phyloP scores from a whole-genome alignment of 768 basidiomycete species.

The Candolleomyces eurysporus region DNA sequence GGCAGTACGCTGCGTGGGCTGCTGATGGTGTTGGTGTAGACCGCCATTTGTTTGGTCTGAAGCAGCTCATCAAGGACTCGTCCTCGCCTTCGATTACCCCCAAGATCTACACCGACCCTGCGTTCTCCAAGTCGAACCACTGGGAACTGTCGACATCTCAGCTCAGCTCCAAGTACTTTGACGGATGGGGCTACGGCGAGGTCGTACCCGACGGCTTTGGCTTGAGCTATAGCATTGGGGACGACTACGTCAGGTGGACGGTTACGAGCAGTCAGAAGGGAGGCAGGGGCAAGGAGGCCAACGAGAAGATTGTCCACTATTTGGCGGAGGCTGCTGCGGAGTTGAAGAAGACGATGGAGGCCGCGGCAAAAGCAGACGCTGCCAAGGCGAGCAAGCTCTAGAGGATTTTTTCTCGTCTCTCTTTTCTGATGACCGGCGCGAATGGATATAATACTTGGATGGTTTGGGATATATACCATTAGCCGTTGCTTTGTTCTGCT shows the following conservation, averaged over 20 bases:
- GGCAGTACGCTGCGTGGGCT: constrained; percentile 87
- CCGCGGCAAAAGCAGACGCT: constrained; percentile 44
- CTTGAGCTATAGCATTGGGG: constrained; percentile 85
- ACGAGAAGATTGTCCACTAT: constrained; percentile 61
- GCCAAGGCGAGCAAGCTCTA: constrained; percentile 18
- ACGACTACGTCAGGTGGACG: constrained; percentile 85
- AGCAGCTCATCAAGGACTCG: constrained; percentile 51
- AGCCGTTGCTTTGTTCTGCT: too few relatives aligned
- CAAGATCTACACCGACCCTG: constrained; percentile 69
- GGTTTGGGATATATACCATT: too few relatives aligned
- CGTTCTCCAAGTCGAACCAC: constrained; percentile 68
- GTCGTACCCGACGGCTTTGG: constrained; percentile 94
- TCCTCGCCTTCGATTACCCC: constrained; percentile 59
- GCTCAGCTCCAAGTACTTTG: constrained; percentile 74
- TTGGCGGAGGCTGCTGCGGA: constrained; percentile 81
- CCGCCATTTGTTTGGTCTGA: constrained; percentile 92
- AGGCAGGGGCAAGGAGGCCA: constrained; percentile 42
- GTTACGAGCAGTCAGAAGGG: constrained; percentile 56
- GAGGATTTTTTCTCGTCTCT: not conserved
- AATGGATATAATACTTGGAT: too few relatives aligned
- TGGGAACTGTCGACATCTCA: constrained; percentile 96
- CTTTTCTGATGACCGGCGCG: too few relatives aligned
- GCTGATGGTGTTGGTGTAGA: constrained; percentile 95
- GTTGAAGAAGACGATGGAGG: constrained; percentile 71
- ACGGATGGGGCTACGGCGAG: constrained; percentile 98